These are phyloP conservation scores for Saccharata proteae DNA, from an alignment of 2,329 filamentous ascomycete species.

Conservation along the genomic window DNA sequence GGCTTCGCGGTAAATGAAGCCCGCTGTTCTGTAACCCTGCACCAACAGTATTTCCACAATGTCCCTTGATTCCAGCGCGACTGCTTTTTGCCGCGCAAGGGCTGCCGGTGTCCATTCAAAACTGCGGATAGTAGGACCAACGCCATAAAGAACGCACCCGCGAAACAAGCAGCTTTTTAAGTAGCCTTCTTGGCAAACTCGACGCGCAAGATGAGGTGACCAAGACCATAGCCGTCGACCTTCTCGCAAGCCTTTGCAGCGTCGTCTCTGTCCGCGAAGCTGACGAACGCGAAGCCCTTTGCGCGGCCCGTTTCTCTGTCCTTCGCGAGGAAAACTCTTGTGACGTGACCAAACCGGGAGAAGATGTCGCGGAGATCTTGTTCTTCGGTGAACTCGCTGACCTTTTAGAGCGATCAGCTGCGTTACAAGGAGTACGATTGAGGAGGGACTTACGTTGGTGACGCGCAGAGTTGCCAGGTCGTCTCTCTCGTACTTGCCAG, in stretches of 20 bases:
- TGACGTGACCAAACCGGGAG: constrained; percentile 92
- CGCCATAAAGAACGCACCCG: constrained; percentile 8
- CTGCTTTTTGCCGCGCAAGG: no score
- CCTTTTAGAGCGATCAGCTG: constrained; percentile 36
- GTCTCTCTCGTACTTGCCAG: constrained; percentile 89
- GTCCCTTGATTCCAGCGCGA: no score
- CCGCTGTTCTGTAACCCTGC: no score
- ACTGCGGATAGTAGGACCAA: constrained; percentile 7
- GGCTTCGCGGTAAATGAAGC: no score
- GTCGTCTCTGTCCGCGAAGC: constrained; percentile 80
- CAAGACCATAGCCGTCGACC: constrained; percentile 91
- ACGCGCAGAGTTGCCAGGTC: constrained; percentile 93
- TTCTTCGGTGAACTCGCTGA: constrained; percentile 96
- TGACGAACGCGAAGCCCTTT: constrained; percentile 99
- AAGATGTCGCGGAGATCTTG: constrained; percentile 94
- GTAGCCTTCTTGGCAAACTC: constrained; percentile 65
- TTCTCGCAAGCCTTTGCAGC: constrained; percentile 89
- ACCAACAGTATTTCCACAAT: no score
- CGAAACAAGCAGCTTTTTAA: no score
- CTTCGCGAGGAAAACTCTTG: constrained; percentile 94
- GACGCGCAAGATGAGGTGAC: constrained; percentile 74
- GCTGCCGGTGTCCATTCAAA: no score
- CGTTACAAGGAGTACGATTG: constrained; percentile 5
- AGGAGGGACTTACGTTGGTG: constrained; percentile 68
- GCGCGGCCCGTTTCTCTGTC: constrained; percentile 91